These are phyloP conservation scores for Tylopilus subfusipes DNA, from an alignment of 768 basidiomycete genomes.

Conservation along the genomic window DNA sequence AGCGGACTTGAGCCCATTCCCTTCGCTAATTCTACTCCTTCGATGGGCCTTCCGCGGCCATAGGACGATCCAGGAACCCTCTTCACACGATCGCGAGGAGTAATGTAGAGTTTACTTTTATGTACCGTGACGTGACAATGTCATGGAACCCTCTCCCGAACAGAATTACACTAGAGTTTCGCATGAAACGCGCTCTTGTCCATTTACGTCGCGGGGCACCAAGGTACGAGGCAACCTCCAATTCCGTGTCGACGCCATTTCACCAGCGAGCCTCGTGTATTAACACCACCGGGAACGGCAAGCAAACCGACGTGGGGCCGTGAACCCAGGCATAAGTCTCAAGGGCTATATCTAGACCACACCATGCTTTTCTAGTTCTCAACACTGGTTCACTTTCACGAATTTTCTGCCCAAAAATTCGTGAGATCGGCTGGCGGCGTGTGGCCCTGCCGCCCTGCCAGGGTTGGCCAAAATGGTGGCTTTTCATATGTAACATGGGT, in stretches of 20 bases:
- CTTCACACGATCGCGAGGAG: constrained; percentile 6
- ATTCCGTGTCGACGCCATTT: background rate
- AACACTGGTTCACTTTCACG: constrained; percentile 10
- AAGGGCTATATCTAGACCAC: background rate
- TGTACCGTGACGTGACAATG: constrained; percentile 21
- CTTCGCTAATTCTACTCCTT: constrained; percentile 8
- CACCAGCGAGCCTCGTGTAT: background rate
- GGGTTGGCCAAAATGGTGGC: background rate
- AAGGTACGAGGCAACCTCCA: background rate
- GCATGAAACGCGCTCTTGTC: constrained; percentile 4
- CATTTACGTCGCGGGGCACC: background rate
- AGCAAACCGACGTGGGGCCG: constrained; percentile 7
- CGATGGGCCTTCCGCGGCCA: constrained; percentile 34
- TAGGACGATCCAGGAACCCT: constrained; percentile 32
- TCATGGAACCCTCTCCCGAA: constrained; percentile 6
- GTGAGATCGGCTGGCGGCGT: constrained; percentile 16
- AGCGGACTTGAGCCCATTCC: background rate
- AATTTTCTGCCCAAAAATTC: constrained; percentile 18
- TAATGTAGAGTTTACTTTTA: constrained; percentile 25
- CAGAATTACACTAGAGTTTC: constrained; percentile 3
- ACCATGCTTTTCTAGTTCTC: constrained; percentile 9
- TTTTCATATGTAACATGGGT: background rate
- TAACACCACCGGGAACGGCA: constrained; percentile 3
- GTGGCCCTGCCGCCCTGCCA: constrained; percentile 1
- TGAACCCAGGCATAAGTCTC: constrained; percentile 1